phyloP scores from a whole-genome alignment of 1,284 basidiomycete genomes.

The Uromyces viciae-fabae region DNA sequence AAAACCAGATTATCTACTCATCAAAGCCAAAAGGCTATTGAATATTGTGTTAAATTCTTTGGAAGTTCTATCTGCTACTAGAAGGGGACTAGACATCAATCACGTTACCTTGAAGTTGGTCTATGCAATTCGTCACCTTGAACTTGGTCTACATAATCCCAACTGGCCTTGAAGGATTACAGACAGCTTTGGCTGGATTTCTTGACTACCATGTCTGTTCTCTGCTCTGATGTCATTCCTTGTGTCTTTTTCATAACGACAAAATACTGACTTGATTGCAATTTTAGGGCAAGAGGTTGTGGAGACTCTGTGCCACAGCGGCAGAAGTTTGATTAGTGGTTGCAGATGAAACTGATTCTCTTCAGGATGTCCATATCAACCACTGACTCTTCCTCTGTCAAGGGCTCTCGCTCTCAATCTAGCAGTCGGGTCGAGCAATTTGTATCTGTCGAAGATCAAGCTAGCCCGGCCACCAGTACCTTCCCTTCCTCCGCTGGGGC shows the following conservation, averaged over 20 bases:
- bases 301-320: constrained; percentile 94
- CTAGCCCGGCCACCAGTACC: constrained; percentile 41
- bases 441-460: constrained; percentile 17
- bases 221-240: no score
- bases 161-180: constrained; percentile 91
- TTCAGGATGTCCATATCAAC: constrained; percentile 52
- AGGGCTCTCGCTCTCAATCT: constrained; percentile 31
- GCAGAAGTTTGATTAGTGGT: constrained; percentile 95
- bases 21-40: constrained; percentile 93
- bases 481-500: constrained; percentile 30
- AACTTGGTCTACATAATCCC: constrained; percentile 91
- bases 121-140: no score
- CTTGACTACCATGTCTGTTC: constrained; percentile 73
- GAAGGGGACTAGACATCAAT: constrained; percentile 87
- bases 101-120: constrained; percentile 98
- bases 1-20: constrained; percentile 91
- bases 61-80: constrained; percentile 79
- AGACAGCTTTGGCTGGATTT: constrained; percentile 92
- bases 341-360: constrained; percentile 86
- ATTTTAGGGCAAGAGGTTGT: constrained; percentile 75
- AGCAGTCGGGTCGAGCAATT: constrained; percentile 19
- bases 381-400: constrained; percentile 33
- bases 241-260: no score
- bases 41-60: constrained; percentile 90
- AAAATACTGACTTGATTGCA: neutral